These are phyloP conservation scores for Neurospora africana DNA, from an alignment of 495 filamentous ascomycete species.

Conservation along the genomic window DNA sequence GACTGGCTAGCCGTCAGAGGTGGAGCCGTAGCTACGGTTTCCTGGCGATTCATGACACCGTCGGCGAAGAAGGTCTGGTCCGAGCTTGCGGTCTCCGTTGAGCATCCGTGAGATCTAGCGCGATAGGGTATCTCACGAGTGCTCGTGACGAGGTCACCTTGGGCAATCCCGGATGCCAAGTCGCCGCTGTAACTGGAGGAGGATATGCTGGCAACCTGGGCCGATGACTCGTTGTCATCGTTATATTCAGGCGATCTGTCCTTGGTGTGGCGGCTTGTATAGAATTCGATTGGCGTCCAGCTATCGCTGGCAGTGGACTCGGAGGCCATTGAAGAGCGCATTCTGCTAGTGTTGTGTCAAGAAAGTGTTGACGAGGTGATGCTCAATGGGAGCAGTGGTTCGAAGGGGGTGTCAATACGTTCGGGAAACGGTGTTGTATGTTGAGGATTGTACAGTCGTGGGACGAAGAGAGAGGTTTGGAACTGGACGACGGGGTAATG, in stretches of 20 bases:
- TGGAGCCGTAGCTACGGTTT: not conserved
- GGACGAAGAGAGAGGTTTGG: not conserved
- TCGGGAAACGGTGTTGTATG: not conserved
- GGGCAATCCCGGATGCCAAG: not conserved
- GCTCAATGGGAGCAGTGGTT: not conserved
- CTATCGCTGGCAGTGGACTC: not conserved
- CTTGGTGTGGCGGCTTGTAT: constrained; percentile 9
- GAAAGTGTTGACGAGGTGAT: not conserved
- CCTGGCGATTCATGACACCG: not conserved
- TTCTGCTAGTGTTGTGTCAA: not conserved
- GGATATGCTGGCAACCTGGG: constrained; percentile 5
- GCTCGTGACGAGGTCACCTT: not conserved
- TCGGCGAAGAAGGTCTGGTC: constrained; percentile 2
- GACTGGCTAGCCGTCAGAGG: not conserved
- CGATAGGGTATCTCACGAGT: not conserved
- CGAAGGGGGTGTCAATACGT: not conserved
- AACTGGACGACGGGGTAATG: not conserved
- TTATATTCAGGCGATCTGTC: constrained; percentile 20
- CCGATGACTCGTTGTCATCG: constrained; percentile 18
- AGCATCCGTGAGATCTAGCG: constrained; percentile 3
- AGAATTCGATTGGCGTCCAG: not conserved
- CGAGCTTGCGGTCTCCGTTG: constrained; percentile 6
- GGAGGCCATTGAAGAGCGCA: not conserved
- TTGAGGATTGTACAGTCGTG: not conserved
- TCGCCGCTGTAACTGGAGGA: not conserved